Evolutionary conservation across 495 filamentous ascomycete genomes (phyloP), one percentile per base, ranked within the genome.

Genomic region (Tuber calosporum): DNA sequence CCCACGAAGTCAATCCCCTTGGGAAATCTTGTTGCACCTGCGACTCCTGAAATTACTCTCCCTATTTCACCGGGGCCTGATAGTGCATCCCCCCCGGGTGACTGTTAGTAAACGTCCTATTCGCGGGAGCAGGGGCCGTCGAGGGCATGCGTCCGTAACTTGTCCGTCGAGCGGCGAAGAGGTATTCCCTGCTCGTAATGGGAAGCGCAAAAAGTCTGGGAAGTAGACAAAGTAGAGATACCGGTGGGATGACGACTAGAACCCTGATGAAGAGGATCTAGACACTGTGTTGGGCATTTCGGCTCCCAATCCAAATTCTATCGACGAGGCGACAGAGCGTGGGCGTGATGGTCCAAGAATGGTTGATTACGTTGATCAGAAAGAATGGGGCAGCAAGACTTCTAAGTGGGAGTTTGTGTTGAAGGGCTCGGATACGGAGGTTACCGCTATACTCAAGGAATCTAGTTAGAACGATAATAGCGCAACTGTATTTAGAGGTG

Each of bases 201-300:
- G 89, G 81, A 83, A 83, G 30, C 81, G 79, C 22, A 83, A 84
- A 20, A 89, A 88, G 81, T 83, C 84, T n/a, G 86, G 84, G 9
- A 99, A 99, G 86, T 93, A 92, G n/a, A 85, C 84, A 6, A 99
- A 99, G 86, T 93, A 92, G 77, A 89, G 90, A 79, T 89, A 95
- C 69, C 91, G 88, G 78, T 99, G 95, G 95, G 91, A 94, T 82
- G 93, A 90, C 0, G 91, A 94, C 82, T 95, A 95, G 9, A 84
- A 90, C 70, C 93, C 92, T 11, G 92, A 94, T 77, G 95, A 97
- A 79, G 92, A 91, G 69, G 79, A 79, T 66, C 92, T 93, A 69
- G 91, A 90, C 75, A 84, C 88, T 19, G 86, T 90, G 69, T 84
- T 99, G 41, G 95, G 98, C 83, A 98, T 97, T 81, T 98, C 96